Conservation (phyloP, 371 early-diverging fungal genomes). For the Syncephalis plumigaleata region DNA sequence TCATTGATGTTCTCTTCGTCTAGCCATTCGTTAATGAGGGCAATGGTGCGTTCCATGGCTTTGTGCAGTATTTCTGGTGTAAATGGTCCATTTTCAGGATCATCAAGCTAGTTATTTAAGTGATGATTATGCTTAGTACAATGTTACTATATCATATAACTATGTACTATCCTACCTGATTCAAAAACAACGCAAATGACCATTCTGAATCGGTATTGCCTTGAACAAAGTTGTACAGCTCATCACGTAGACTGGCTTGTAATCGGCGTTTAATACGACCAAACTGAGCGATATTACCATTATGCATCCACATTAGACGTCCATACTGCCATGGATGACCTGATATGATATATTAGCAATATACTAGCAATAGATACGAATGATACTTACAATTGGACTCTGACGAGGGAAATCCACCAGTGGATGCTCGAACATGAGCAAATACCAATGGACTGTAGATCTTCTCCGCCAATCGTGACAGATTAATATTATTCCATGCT, state of each 20-base stretch:
- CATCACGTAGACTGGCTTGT: constrained; percentile 41
- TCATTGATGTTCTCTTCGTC: constrained; percentile 35
- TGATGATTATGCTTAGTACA: neutral
- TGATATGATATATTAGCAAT: constrained; percentile 2
- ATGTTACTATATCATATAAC: too few relatives aligned
- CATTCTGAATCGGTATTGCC: constrained; percentile 79
- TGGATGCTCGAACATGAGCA: constrained; percentile 75
- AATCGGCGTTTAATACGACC: constrained; percentile 54
- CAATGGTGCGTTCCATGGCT: constrained; percentile 62
- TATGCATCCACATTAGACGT: constrained; percentile 80
- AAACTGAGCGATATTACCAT: constrained; percentile 59
- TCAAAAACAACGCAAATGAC: constrained; percentile 74
- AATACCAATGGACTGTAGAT: constrained; percentile 60
- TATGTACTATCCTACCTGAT: constrained; percentile 22
- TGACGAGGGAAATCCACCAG: constrained; percentile 50
- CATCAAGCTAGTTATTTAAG: constrained; percentile 23
- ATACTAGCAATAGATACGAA: neutral
- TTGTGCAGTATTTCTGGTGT: constrained; percentile 33
- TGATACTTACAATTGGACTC: constrained; percentile 55
- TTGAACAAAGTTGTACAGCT: constrained; percentile 46
- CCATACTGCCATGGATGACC: constrained; percentile 58
- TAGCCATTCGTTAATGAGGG: constrained; percentile 45
- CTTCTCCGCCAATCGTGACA: constrained; percentile 62
- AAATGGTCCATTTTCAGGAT: constrained; percentile 27
- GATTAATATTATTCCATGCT: constrained; percentile 73